Conservation (phyloP, 495 filamentous ascomycete genomes). For the Podospora pseudoanserina region DNA sequence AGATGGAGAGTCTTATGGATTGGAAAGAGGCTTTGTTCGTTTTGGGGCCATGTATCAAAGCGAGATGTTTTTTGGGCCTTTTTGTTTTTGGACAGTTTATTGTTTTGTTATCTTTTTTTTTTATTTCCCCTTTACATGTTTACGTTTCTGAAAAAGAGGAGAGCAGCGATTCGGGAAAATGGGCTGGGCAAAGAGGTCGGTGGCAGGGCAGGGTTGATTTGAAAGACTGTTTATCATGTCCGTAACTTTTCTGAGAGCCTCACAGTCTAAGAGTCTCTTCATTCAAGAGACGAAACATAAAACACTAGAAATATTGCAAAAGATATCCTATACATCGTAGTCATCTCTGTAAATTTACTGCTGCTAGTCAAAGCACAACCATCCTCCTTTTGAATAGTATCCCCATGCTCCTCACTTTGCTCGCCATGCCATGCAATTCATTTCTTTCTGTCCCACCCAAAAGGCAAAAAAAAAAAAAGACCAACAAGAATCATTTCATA, state of each 20-base stretch:
- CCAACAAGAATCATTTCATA: background rate
- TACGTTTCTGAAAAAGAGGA: background rate
- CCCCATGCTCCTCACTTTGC: background rate
- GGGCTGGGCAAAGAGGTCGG: background rate
- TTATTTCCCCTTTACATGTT: background rate
- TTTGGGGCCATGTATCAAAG: background rate
- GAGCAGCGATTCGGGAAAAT: background rate
- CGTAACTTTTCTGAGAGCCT: background rate
- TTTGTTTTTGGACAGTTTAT: background rate
- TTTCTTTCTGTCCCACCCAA: background rate
- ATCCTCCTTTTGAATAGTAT: background rate
- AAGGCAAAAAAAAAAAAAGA: background rate
- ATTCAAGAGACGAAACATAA: background rate
- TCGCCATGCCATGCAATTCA: background rate
- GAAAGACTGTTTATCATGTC: background rate
- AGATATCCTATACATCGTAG: background rate
- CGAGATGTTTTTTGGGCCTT: background rate
- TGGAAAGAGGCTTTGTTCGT: background rate
- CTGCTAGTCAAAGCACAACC: background rate
- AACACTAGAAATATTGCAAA: background rate
- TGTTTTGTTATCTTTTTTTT: background rate
- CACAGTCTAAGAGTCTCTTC: too few relatives aligned
- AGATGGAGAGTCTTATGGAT: too few relatives aligned
- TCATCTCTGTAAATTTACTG: background rate
- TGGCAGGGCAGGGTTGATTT: background rate